A percentile compares a stretch with the other conserved stretches of the same genome.
Evolutionary conservation across 2,329 filamentous ascomycete genomes (phyloP).

Genomic region (Pseudopithomyces chartarum): DNA sequence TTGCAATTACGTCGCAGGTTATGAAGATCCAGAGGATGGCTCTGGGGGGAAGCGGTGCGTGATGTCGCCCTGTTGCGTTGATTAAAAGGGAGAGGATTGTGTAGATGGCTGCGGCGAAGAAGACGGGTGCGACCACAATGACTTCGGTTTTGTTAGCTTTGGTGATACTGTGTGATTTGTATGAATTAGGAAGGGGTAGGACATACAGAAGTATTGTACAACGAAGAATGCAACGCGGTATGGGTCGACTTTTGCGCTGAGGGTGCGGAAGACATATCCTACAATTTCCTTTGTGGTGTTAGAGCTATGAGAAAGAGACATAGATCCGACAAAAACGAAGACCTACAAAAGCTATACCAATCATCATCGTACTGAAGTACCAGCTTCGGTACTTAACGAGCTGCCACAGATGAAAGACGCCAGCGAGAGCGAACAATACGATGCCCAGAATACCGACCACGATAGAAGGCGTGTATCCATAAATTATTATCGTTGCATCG

Average conservation of each 20-base stretch:
- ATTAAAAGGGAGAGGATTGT: conserved; percentile 60
- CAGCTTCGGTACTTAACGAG: conserved; percentile 49
- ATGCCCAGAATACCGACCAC: conserved; percentile 47
- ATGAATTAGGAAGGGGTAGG: background rate
- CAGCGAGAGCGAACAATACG: conserved; percentile 48
- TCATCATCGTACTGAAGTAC: conserved; percentile 52
- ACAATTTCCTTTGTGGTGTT: conserved; percentile 31
- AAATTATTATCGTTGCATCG: conserved; percentile 47
- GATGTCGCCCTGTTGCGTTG: conserved; percentile 48
- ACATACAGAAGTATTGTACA: conserved; percentile 59
- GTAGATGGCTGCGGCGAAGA: conserved; percentile 62
- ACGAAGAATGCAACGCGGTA: conserved; percentile 63
- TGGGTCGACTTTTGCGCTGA: conserved; percentile 51
- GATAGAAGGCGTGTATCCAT: conserved; percentile 49
- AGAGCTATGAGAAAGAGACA: background rate
- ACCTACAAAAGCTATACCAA: conserved; percentile 42
- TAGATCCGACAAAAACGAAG: background rate
- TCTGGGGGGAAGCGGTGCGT: conserved; percentile 53
- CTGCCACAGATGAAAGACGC: conserved; percentile 47
- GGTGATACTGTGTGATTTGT: background rate
- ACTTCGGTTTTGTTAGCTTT: conserved; percentile 21
- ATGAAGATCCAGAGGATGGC: conserved; percentile 61
- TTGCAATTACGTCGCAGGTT: conserved; percentile 59
- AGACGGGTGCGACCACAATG: conserved; percentile 64
- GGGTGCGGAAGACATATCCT: conserved; percentile 52